Evolutionary conservation across 176 grass and related monocot genomes (phyloP), one percentile per base, ranked within the genome.

Genomic region (Oryza coarctata): DNA sequence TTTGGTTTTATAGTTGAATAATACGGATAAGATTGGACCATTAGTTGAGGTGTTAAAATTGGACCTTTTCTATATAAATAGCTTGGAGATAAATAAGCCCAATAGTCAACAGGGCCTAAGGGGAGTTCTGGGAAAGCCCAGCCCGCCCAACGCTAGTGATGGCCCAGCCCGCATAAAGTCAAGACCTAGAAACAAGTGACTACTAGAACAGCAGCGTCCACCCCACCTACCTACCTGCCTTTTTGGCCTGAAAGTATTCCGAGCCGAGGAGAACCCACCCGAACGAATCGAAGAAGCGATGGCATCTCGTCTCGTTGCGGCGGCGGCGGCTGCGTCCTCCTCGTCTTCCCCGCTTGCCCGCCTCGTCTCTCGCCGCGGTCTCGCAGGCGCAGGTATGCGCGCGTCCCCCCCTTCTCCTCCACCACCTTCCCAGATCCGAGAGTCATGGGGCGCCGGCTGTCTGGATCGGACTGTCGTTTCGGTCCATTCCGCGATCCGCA

Each of bases 281-380:
- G 52, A 58, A 64, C 47, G 18, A 64, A 75, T 70, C 40, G 34
- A 64, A 14, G 50, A n/a, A 62, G 40, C 65, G 27, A 89, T 89
- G 87, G 72, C 87, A 49, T 89, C 78, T 85, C 87, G 87, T 81
- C 14, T 89, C 41, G 71, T 85, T 52, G 87, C 82, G 82, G 87
- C 82, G 82, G 49, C 49, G 49, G 50, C 50, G 50, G 80, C 86
- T 60, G 49, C 81, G 11, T 18, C 40, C n/a, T 60, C 85, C 7
- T 62, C 87, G 30, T 47, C 70, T 0, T 74, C 69, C 63, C 63
- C 82, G 12, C 63, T 89, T 31, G 82, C 63, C 30, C 76, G 87
- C 70, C 63, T 89, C 30, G 50, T 89, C 83, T 81, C 83, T 9
- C 58, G 83, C 57, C 87, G 87, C 41, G 39, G 82, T 26, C 78